Evolutionary conservation across 495 filamentous ascomycete species (phyloP), one percentile per base, ranked within the genome.

Genomic region (Penicillium verhagenii): DNA sequence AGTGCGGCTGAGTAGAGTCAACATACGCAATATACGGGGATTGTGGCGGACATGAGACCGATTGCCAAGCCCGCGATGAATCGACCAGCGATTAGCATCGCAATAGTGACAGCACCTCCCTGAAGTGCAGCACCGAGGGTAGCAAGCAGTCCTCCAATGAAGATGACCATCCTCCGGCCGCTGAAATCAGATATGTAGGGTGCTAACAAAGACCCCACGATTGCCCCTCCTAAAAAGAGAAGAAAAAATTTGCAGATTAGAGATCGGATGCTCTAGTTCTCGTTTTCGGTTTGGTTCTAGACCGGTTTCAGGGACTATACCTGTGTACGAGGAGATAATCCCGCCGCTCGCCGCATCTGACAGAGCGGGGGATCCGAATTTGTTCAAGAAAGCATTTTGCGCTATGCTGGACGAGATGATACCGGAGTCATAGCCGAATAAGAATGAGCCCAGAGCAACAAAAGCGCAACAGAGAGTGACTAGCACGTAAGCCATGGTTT

Each of bases 391-490:
- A 0, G 71, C 67, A 42, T 64, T 57, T 38, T 79, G 68, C 14
- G 69, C 73, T 20, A 82, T 69, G 72, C 57, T 80, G 60, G 55
- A 81, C 66, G 61, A 82, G 76, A 66, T 81, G 58, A 84, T 77
- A 51, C 81, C 80, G 0, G 66, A 60, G 50, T 74, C 71, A 56
- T 74, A 82, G 25, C 82, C 83, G 59, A 72, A 84, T n/a, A 83
- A 68, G 47, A 84, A 77, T 11, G 79, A 82, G 4, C 81, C 82
- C 45, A 85, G 67, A n/a, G 78, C 81, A 50, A 79, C 82, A 58
- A 84, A 85, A 14, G 77, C 69, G 64, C 80, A 73, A 56, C 60
- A 72, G 23, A 68, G 49, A 13, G 72, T 69, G 50, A 79, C 74
- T 9, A 79, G 70, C 55, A 70, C 47, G 47, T 37, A 50, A 23